phyloP scores from a whole-genome alignment of 1,284 basidiomycete genomes.

The Anthracocystis walkeri region DNA sequence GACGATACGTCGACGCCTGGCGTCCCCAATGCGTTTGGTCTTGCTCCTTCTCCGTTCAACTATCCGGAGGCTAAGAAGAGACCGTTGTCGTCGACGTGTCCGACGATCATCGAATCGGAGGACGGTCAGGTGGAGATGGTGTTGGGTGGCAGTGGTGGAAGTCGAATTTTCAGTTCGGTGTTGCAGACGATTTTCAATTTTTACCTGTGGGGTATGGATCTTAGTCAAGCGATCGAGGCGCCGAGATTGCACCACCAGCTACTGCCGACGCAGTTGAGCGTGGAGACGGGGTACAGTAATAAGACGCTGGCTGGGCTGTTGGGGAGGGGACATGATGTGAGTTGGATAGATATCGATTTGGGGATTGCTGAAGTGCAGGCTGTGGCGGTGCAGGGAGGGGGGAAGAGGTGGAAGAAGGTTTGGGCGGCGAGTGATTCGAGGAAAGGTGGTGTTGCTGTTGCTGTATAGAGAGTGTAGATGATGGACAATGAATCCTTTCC shows the following conservation, averaged over 20 bases:
- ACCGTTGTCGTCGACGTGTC: conserved; percentile 70
- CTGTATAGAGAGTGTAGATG: conserved; percentile 35
- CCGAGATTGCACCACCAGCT: conserved; percentile 90
- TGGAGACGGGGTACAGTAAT: conserved; percentile 56
- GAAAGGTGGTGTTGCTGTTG: conserved; percentile 60
- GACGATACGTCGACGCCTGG: conserved; percentile 71
- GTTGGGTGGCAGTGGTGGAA: conserved; percentile 70
- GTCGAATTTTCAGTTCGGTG: conserved; percentile 77
- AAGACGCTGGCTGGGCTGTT: conserved; percentile 40
- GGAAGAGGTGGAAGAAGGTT: conserved; percentile 22
- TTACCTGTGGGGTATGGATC: conserved; percentile 82
- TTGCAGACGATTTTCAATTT: conserved; percentile 83
- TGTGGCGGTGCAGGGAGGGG: conserved; percentile 22
- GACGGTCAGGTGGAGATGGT: conserved; percentile 69
- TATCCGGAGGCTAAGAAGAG: conserved; percentile 70
- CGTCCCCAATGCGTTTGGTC: conserved; percentile 70
- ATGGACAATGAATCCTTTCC: not conserved
- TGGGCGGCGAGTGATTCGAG: conserved; percentile 59
- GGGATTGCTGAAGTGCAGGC: conserved; percentile 61
- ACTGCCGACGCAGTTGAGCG: conserved; percentile 48
- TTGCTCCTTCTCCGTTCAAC: conserved; percentile 67
- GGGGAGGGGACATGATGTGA: conserved; percentile 51
- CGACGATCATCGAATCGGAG: conserved; percentile 68
- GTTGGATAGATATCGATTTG: conserved; percentile 57
- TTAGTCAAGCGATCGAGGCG: conserved; percentile 83